Conservation (phyloP, 148 eudicot species). For the Hydrangea macrophylla region DNA sequence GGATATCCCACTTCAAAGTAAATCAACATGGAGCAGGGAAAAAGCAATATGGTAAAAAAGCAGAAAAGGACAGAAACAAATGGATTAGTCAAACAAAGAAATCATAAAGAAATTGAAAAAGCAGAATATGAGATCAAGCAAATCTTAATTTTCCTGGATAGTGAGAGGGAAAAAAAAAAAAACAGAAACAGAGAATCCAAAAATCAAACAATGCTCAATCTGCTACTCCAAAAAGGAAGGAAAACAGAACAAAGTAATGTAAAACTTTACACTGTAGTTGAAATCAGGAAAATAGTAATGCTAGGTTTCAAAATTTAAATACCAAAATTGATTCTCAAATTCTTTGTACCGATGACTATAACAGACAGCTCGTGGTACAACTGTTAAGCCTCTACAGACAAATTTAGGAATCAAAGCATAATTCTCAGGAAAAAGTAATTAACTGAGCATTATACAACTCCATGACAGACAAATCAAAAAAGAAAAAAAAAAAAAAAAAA, state of each 20-base stretch:
- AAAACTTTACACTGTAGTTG: not conserved
- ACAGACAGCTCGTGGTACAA: too few relatives aligned
- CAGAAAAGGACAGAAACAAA: not conserved
- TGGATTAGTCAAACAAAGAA: not conserved
- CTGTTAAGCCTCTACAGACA: too few relatives aligned
- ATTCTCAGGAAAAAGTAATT: not conserved
- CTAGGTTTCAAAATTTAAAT: too few relatives aligned
- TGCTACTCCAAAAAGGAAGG: not conserved
- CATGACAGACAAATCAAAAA: too few relatives aligned
- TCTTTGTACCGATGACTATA: too few relatives aligned
- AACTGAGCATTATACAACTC: not conserved
- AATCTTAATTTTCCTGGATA: conserved; percentile 1
- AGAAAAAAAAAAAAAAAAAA: too few relatives aligned
- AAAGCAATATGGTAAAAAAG: not conserved
- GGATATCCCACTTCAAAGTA: not conserved
- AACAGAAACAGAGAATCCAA: conserved; percentile 1
- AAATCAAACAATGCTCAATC: not conserved
- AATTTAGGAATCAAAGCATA: too few relatives aligned
- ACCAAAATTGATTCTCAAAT: too few relatives aligned
- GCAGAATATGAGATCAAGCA: not conserved
- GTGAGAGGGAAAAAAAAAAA: not conserved
- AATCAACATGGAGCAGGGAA: not conserved
- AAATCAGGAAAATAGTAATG: not conserved
- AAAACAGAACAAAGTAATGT: not conserved
- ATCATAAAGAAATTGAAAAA: not conserved